phyloP scores from a whole-genome alignment of 257 asterid species.

The Penstemon barbatus region DNA sequence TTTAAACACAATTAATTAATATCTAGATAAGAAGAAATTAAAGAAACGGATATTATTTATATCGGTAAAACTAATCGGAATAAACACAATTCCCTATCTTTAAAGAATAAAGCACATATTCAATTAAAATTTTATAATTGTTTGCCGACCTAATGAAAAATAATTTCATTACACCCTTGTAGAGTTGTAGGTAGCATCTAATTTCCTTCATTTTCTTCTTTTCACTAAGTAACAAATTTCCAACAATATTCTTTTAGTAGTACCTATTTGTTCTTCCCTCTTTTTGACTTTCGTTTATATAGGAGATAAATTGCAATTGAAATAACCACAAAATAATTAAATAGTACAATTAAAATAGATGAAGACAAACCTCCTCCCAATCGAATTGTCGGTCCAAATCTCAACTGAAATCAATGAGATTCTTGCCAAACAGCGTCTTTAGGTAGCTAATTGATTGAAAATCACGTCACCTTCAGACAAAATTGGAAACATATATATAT shows the following conservation, averaged over 20 bases:
- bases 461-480: slow-evolving; percentile 15
- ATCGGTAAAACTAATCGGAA: too few relatives aligned
- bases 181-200: too few relatives aligned
- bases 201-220: not conserved
- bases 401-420: slow-evolving; percentile 30
- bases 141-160: too few relatives aligned
- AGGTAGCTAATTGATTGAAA: slow-evolving; percentile 20
- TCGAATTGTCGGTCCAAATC: slow-evolving; percentile 7
- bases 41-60: too few relatives aligned
- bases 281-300: not conserved
- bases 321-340: not conserved
- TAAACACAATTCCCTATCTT: too few relatives aligned
- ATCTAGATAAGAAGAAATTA: too few relatives aligned
- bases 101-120: too few relatives aligned
- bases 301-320: not conserved
- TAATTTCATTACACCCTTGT: too few relatives aligned
- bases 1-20: too few relatives aligned
- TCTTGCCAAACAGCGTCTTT: not conserved
- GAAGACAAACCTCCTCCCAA: not conserved
- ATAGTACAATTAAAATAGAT: too few relatives aligned
- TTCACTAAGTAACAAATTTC: not conserved
- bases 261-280: not conserved
- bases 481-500: slow-evolving; percentile 24
- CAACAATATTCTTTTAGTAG: too few relatives aligned
- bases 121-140: too few relatives aligned